Evolutionary conservation across 2,329 filamentous ascomycete genomes (phyloP).

Genomic region (Penicillium sp.): DNA sequence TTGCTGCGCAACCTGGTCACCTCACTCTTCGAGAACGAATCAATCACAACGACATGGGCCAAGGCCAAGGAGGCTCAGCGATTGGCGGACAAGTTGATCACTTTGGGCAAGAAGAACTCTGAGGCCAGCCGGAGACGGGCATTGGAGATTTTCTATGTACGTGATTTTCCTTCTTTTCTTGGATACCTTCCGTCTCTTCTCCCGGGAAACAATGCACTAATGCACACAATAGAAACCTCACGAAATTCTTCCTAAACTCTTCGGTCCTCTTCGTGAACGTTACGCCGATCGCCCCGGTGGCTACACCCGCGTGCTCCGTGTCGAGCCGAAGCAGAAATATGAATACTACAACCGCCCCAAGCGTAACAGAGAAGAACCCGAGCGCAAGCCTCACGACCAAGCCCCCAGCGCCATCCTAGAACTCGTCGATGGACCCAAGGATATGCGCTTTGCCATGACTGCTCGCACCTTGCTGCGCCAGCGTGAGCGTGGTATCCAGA

Average conservation of each 20-base stretch:
- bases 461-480: slow-evolving; percentile 74
- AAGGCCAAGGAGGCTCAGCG: slow-evolving; percentile 97
- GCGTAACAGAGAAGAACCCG: slow-evolving; percentile 15
- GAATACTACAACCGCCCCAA: slow-evolving; percentile 22
- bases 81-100: slow-evolving; percentile 91
- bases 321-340: slow-evolving; percentile 72
- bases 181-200: not conserved
- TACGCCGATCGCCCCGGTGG: slow-evolving; percentile 80
- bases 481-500: slow-evolving; percentile 52
- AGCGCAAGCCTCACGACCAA: slow-evolving; percentile 63
- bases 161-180: slow-evolving; percentile 34
- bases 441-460: slow-evolving; percentile 93
- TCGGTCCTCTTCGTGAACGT: slow-evolving; percentile 75
- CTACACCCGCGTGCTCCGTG: slow-evolving; percentile 91
- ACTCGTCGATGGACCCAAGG: slow-evolving; percentile 88
- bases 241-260: slow-evolving; percentile 72
- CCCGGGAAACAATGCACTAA: not conserved
- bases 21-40: slow-evolving; percentile 88
- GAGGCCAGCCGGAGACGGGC: slow-evolving; percentile 74
- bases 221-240: slow-evolving; percentile 44
- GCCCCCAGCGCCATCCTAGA: slow-evolving; percentile 88
- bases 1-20: slow-evolving; percentile 95
- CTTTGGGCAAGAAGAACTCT: slow-evolving; percentile 88
- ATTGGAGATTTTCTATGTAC: slow-evolving; percentile 80
- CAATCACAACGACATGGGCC: slow-evolving; percentile 90